Evolutionary conservation across 495 filamentous ascomycete species (phyloP), one percentile per base, ranked within the genome.

Genomic region (Xylaria sp.): DNA sequence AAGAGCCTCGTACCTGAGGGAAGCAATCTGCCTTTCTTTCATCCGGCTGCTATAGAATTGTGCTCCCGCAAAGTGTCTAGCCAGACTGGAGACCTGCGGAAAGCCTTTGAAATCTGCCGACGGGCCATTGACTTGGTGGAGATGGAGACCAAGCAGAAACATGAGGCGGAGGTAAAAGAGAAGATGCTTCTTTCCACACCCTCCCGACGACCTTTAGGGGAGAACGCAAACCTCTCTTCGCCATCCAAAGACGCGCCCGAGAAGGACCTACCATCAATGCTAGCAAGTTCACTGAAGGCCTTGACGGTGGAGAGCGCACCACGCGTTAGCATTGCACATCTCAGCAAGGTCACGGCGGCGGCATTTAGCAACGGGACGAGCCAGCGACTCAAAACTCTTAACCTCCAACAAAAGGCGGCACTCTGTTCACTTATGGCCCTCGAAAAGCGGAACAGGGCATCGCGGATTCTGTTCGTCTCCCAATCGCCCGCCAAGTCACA

Each of bases 381-480:
- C 14, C 93, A 97, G 71, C 88, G 96, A 66, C 87, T 99, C 7
- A 91, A 93, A 80, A 89, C 88, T 1, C 86, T 99, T 53, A 98
- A 98, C 75, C 86, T 98, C 0, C 96, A 99, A 74, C 97, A 98
- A 83, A 99, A 97, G 80, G 96, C 95, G 3, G 94, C 93, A 9
- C 87, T 99, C 31, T 98, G 97, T 80, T 88, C 95, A 0, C 84
- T 98, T 35, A 83, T 94, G 58, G 93, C 93, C 1, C 86, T 95
- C 2, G 95, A 98, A 79, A 92, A 87, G 75, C 82, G 84, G 15
- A 91, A 87, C 67, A 77, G 85, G 58, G 79, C 78, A 48, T 75
- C 80, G 14, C 79, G 78, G 58, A 66, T 68, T 68, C 82, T 67
- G 43, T 81, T 83, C 12, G 76, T 86, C 35, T 77, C 83, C 35